Evolutionary conservation across 164 flowering plant genomes (phyloP).

Genomic region (Tinospora cordifolia): DNA sequence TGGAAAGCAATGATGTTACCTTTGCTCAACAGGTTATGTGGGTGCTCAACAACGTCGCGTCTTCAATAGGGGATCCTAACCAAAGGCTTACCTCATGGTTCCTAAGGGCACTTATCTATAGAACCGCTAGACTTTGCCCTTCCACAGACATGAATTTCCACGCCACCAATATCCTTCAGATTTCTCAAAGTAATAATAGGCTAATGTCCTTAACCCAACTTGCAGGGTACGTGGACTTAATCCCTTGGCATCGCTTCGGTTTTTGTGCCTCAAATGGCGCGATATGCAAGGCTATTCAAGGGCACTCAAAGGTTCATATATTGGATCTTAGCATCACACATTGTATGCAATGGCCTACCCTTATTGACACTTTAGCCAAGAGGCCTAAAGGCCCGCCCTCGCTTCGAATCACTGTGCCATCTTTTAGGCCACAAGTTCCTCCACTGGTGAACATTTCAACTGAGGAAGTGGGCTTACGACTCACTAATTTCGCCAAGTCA

Average conservation of each 20-base stretch:
- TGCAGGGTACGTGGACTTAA: slow-evolving; percentile 68
- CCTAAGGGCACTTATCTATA: slow-evolving; percentile 52
- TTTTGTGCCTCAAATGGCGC: slow-evolving; percentile 70
- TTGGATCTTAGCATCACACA: slow-evolving; percentile 72
- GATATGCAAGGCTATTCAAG: slow-evolving; percentile 53
- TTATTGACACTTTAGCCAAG: slow-evolving; percentile 66
- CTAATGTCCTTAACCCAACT: slow-evolving; percentile 60
- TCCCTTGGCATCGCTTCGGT: slow-evolving; percentile 86
- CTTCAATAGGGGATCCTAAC: slow-evolving; percentile 62
- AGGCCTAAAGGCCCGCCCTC: slow-evolving; percentile 56
- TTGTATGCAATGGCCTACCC: slow-evolving; percentile 92
- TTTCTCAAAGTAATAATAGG: slow-evolving; percentile 21
- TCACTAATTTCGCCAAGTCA: slow-evolving; percentile 60
- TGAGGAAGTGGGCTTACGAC: slow-evolving; percentile 58
- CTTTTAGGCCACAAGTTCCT: slow-evolving; percentile 56
- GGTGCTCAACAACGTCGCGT: slow-evolving; percentile 84
- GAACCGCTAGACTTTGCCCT: slow-evolving; percentile 58
- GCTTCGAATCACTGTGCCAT: slow-evolving; percentile 54
- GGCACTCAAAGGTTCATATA: slow-evolving; percentile 47
- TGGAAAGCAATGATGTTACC: slow-evolving; percentile 64
- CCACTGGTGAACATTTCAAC: slow-evolving; percentile 51
- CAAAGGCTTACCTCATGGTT: slow-evolving; percentile 73
- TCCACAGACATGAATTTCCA: slow-evolving; percentile 32
- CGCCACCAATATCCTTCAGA: slow-evolving; percentile 11
- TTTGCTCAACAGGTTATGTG: slow-evolving; percentile 89